A percentile compares a stretch with the other conserved stretches of the same genome.
Conservation (phyloP, 192 early-diverging fungal genomes). For the Coemansia sp. region DNA sequence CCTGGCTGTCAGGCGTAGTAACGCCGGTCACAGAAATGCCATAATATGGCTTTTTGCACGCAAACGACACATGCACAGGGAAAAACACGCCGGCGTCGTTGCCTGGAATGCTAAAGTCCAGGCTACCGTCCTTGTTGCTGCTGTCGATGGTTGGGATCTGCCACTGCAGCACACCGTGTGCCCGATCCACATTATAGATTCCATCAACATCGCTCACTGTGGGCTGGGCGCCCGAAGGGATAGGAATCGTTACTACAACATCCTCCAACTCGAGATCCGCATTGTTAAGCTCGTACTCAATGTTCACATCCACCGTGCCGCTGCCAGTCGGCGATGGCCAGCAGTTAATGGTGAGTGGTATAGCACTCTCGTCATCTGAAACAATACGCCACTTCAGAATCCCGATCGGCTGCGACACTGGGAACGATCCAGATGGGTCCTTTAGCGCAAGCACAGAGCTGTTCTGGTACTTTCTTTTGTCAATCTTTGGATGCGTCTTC, state of each 20-base stretch:
- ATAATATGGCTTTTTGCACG: slow-evolving; percentile 69
- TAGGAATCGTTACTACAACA: slow-evolving; percentile 86
- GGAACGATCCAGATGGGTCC: slow-evolving; percentile 83
- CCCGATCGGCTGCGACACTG: slow-evolving; percentile 77
- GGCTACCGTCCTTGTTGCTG: slow-evolving; percentile 71
- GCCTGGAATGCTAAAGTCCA: slow-evolving; percentile 77
- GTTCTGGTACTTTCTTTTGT: slow-evolving; percentile 81
- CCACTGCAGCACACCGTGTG: slow-evolving; percentile 78
- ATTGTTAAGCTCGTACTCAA: slow-evolving; percentile 91
- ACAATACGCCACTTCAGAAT: slow-evolving; percentile 89
- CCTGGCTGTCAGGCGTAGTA: slow-evolving; percentile 55
- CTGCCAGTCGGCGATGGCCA: slow-evolving; percentile 91
- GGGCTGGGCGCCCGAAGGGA: slow-evolving; percentile 73
- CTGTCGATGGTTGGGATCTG: slow-evolving; percentile 72
- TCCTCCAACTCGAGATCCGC: slow-evolving; percentile 77
- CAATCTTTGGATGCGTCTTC: slow-evolving; percentile 98
- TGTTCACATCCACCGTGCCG: slow-evolving; percentile 91
- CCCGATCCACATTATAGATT: slow-evolving; percentile 73
- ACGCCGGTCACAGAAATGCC: slow-evolving; percentile 65
- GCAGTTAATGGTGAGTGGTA: slow-evolving; percentile 91
- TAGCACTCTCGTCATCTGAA: slow-evolving; percentile 75
- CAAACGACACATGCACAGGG: slow-evolving; percentile 64
- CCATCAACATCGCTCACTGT: slow-evolving; percentile 83
- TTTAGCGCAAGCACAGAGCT: slow-evolving; percentile 74
- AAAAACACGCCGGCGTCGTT: slow-evolving; percentile 65